A percentile compares a stretch with the other conserved stretches of the same genome.
Conservation (phyloP, 1,284 basidiomycete species). For the Austropuccinia psidii region DNA sequence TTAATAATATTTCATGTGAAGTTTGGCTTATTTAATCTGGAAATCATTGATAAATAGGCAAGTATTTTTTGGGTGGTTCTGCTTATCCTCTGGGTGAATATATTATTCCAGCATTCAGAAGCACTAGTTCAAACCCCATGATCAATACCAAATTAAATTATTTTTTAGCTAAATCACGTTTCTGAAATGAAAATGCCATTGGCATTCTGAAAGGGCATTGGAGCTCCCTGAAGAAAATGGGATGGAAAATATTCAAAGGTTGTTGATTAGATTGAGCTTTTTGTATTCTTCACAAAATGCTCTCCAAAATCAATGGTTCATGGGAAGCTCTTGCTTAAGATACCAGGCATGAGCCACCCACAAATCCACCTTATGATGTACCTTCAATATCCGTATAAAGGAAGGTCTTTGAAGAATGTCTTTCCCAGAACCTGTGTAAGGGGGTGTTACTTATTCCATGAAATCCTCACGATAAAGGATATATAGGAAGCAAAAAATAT, state of each 20-base stretch:
- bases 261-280: slow-evolving; percentile 2
- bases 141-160: slow-evolving; percentile 3
- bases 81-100: neutral
- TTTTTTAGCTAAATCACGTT: neutral
- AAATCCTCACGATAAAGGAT: too few species aligned
- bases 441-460: too few species aligned
- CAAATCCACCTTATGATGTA: neutral
- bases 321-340: neutral
- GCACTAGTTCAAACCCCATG: neutral
- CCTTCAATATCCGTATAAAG: neutral
- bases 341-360: neutral
- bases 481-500: too few species aligned
- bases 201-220: slow-evolving; percentile 1
- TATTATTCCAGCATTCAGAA: neutral
- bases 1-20: too few species aligned
- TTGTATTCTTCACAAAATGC: slow-evolving; percentile 8
- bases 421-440: too few species aligned
- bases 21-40: too few species aligned
- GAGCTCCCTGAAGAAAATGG: neutral
- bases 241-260: neutral
- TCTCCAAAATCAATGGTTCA: neutral
- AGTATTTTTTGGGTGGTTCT: neutral
- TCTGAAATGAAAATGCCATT: neutral
- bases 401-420: neutral
- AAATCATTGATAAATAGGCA: too few species aligned